Percentiles rank a stretch among this genome's conserved stretches.
phyloP scores from a whole-genome alignment of 192 early-diverging fungal species.

The Funneliformis geosporum region DNA sequence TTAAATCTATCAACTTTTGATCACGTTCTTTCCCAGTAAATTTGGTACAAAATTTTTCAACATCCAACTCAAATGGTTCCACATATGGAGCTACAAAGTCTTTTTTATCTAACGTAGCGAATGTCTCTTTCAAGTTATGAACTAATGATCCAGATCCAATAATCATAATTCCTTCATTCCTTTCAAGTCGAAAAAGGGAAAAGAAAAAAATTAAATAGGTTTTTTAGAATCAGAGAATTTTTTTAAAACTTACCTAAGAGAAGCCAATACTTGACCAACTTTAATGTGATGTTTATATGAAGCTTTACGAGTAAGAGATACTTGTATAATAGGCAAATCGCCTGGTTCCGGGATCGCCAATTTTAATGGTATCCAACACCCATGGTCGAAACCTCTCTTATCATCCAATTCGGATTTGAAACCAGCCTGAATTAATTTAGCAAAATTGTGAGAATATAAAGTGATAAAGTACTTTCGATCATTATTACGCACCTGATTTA shows the following conservation, averaged over 20 bases:
- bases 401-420: constrained; percentile 48
- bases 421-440: constrained; percentile 38
- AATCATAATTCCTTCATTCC: constrained; percentile 62
- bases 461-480: neutral
- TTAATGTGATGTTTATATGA: constrained; percentile 55
- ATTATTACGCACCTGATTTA: constrained; percentile 39
- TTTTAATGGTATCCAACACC: constrained; percentile 69
- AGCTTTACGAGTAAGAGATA: constrained; percentile 60
- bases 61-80: constrained; percentile 56
- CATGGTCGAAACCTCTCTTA: constrained; percentile 68
- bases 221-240: neutral
- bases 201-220: neutral
- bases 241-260: constrained; percentile 41
- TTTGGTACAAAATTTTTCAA: constrained; percentile 44
- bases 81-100: constrained; percentile 50
- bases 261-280: constrained; percentile 53
- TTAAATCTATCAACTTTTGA: constrained; percentile 3
- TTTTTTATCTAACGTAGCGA: constrained; percentile 30
- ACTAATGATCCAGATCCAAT: constrained; percentile 68
- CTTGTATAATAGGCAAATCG: constrained; percentile 64
- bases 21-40: constrained; percentile 5
- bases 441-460: neutral
- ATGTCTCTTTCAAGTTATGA: constrained; percentile 64
- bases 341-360: constrained; percentile 55
- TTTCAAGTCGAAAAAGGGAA: constrained; percentile 9